These are phyloP conservation scores for Pyrenochaeta sp. DNA, from an alignment of 2,329 filamentous ascomycete genomes.

Conservation along the genomic window DNA sequence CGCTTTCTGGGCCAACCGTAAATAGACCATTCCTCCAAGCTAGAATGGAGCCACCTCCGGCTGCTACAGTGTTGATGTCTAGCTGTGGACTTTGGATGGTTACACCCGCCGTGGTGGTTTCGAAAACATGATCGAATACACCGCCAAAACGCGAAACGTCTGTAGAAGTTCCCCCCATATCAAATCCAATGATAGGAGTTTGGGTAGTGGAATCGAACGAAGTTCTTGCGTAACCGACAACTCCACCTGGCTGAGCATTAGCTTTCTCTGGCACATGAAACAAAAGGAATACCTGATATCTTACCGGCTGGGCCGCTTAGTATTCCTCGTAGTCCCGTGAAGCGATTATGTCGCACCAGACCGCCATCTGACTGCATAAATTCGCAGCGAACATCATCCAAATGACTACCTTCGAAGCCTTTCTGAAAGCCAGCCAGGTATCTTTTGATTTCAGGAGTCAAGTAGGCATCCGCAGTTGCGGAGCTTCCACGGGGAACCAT, in stretches of 20 bases:
- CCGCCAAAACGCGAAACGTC: slow-evolving; percentile 85
- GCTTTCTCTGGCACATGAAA: too few relatives aligned
- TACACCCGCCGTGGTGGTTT: slow-evolving; percentile 86
- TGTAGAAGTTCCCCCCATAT: slow-evolving; percentile 90
- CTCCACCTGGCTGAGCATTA: too few relatives aligned
- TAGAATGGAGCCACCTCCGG: slow-evolving; percentile 79
- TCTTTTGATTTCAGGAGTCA: slow-evolving; percentile 76
- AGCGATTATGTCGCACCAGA: slow-evolving; percentile 72
- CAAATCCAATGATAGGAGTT: slow-evolving; percentile 86
- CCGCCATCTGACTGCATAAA: slow-evolving; percentile 88
- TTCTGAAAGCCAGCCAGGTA: slow-evolving; percentile 76
- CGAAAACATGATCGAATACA: slow-evolving; percentile 86
- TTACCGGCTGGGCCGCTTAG: slow-evolving; percentile 83
- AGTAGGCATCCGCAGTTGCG: slow-evolving; percentile 76
- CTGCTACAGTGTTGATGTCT: slow-evolving; percentile 90
- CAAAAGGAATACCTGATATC: too few relatives aligned
- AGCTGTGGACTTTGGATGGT: slow-evolving; percentile 87
- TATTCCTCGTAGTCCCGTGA: slow-evolving; percentile 81
- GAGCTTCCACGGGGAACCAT: slow-evolving; percentile 74
- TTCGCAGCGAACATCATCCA: slow-evolving; percentile 77
- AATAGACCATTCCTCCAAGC: slow-evolving; percentile 88
- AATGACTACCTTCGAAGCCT: slow-evolving; percentile 65
- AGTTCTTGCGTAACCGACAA: slow-evolving; percentile 86
- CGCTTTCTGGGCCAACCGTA: slow-evolving; percentile 84
- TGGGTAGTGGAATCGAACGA: slow-evolving; percentile 81